Percentiles rank a stretch among this genome's conserved stretches.
phyloP scores from a whole-genome alignment of 345 rosid species.

The Orychophragmus violaceus region DNA sequence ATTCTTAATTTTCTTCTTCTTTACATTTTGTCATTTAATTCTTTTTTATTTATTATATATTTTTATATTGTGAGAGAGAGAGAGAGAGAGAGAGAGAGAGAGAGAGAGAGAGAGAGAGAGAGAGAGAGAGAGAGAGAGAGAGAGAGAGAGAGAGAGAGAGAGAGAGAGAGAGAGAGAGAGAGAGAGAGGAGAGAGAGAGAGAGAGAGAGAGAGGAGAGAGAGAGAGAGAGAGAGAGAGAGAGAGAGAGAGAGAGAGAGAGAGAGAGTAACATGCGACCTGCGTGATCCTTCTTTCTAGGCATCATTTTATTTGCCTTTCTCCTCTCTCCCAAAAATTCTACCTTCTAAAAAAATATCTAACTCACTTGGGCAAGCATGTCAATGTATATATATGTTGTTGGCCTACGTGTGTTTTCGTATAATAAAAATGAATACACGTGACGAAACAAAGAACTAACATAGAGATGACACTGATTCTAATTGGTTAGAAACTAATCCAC shows the following conservation, averaged over 20 bases:
- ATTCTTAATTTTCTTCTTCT: not conserved
- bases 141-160: too few relatives aligned
- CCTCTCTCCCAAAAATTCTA: not conserved
- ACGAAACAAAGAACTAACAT: not conserved
- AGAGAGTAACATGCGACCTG: constrained; percentile 1
- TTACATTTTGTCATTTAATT: not conserved
- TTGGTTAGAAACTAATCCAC: constrained; percentile 11
- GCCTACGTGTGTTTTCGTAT: not conserved
- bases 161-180: too few relatives aligned
- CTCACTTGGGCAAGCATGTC: not conserved
- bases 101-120: too few relatives aligned
- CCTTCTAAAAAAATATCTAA: not conserved
- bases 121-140: too few relatives aligned
- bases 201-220: too few relatives aligned
- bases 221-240: too few relatives aligned
- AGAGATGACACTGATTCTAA: not conserved
- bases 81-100: too few relatives aligned
- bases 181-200: too few relatives aligned
- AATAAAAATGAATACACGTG: not conserved
- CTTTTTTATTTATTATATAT: not conserved
- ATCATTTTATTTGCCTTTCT: not conserved
- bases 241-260: too few relatives aligned
- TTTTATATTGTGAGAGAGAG: too few relatives aligned
- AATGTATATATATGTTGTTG: not conserved
- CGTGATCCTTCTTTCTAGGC: constrained; percentile 1